A percentile compares a stretch with the other conserved stretches of the same genome.
phyloP scores from a whole-genome alignment of 2,329 filamentous ascomycete species.

The Colletotrichum musae region DNA sequence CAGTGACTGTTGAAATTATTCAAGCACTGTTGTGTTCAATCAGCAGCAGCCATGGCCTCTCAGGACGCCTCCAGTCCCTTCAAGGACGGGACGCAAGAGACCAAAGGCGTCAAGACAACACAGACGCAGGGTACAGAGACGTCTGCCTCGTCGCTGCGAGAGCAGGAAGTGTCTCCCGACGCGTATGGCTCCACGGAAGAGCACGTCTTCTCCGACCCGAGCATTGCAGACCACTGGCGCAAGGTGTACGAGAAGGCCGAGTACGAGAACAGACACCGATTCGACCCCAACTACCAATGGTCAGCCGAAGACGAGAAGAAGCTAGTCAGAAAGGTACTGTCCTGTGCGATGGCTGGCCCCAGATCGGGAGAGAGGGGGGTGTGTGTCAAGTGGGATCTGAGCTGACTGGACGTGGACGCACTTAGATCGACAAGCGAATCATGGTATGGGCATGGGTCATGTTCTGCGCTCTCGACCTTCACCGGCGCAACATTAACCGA shows the following conservation, averaged over 20 bases:
- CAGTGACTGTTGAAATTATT: constrained; percentile 2
- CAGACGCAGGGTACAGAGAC: constrained; percentile 30
- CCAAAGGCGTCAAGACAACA: constrained; percentile 27
- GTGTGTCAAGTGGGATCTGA: constrained; percentile 14
- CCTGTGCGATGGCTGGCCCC: neutral
- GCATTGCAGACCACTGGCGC: constrained; percentile 67
- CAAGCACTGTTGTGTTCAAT: constrained; percentile 11
- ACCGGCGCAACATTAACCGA: constrained; percentile 62
- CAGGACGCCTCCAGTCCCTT: constrained; percentile 17
- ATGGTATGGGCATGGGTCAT: constrained; percentile 60
- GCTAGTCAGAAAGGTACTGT: constrained; percentile 59
- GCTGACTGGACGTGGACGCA: constrained; percentile 22
- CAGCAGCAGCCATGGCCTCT: constrained; percentile 21
- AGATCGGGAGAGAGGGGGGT: no score
- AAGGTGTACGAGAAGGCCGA: constrained; percentile 67
- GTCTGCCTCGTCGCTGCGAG: constrained; percentile 27
- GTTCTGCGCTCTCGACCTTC: constrained; percentile 63
- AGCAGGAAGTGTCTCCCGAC: constrained; percentile 15
- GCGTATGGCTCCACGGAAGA: constrained; percentile 51
- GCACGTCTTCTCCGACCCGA: constrained; percentile 65
- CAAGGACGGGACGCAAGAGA: constrained; percentile 21
- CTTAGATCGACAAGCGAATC: constrained; percentile 62
- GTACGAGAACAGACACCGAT: constrained; percentile 75
- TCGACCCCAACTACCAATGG: constrained; percentile 64
- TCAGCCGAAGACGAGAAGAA: constrained; percentile 62